Evolutionary conservation across 2,329 filamentous ascomycete species (phyloP), one percentile per base, ranked within the genome.

Genomic region (Pseudocercospora crystallina): DNA sequence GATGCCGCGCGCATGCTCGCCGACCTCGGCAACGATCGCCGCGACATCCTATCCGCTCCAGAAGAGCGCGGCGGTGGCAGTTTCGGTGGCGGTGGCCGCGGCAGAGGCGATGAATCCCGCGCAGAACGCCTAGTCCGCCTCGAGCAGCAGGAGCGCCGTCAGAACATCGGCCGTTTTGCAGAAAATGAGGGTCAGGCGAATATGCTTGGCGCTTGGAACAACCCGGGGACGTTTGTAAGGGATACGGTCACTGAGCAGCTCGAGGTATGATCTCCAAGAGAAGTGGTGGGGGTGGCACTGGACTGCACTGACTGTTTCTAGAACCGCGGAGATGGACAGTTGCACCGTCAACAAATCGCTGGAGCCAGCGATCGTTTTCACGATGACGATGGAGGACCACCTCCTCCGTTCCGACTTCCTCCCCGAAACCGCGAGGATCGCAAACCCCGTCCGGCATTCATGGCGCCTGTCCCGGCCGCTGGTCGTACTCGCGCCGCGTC

Each of bases 11-110:
- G 20, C 5, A 64, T 64, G 62, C 35, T 62, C 38, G 54, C 52
- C n/a, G 61, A 65, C 35, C 53, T 65, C 12, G 60, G 60, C 47
- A 20, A 35, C 15, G 33, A 11, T 1, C 61, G 60, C 14, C 60
- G 61, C 9, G 62, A 65, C 20, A 8, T 41, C 8, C 30, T 61
- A 4, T 61, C 61, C 2, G 56, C 58, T 4, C 59, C 56, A 15
- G 42, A 47, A 10, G 53, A 49, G 13, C 20, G 33, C 34, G 15
- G 37, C 17, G 37, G 45, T 5, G 30, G 40, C 13, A 30, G 32
- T 8, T 17, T 30, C 12, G 17, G 15, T 9, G 37, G 32, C 26
- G 35, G 20, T 26, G 30, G 20, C 11, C 15, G 35, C 42, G n/a
- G 36, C 30, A 13, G 35, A 47, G 20, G 33, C 2, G 38, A 29